Evolutionary conservation across 169 alveolate genomes (phyloP).

Genomic region (Plasmodium vinckei): DNA sequence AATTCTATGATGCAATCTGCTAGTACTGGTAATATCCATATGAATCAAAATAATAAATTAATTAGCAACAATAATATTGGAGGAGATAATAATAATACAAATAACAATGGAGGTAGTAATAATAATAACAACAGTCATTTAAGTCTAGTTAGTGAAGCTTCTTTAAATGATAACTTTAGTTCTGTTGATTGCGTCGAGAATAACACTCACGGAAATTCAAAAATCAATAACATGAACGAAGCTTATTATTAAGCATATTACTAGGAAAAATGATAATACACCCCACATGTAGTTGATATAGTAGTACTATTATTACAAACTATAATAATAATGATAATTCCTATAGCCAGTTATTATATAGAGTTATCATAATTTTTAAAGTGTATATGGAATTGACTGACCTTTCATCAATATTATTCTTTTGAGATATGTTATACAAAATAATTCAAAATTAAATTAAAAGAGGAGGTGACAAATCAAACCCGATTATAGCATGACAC

Average conservation of each 20-base stretch:
- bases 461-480: slow-evolving; percentile 10
- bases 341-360: background rate
- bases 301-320: background rate
- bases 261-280: too few species aligned
- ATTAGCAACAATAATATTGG: background rate
- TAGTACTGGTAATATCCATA: background rate
- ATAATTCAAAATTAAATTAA: background rate
- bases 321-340: background rate
- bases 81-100: background rate
- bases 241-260: background rate
- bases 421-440: slow-evolving; percentile 6
- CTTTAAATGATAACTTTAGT: background rate
- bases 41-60: background rate
- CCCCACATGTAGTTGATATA: too few species aligned
- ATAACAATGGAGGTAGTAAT: background rate
- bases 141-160: background rate
- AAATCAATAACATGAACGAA: background rate
- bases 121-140: background rate
- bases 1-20: slow-evolving; percentile 5
- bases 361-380: background rate
- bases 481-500: slow-evolving; percentile 1
- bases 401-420: background rate
- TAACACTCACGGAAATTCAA: background rate
- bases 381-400: slow-evolving; percentile 5
- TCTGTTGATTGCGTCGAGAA: background rate